A percentile compares a stretch with the other conserved stretches of the same genome.
Evolutionary conservation across 306 rosid species (phyloP).

Genomic region (Cucumis sativus): DNA sequence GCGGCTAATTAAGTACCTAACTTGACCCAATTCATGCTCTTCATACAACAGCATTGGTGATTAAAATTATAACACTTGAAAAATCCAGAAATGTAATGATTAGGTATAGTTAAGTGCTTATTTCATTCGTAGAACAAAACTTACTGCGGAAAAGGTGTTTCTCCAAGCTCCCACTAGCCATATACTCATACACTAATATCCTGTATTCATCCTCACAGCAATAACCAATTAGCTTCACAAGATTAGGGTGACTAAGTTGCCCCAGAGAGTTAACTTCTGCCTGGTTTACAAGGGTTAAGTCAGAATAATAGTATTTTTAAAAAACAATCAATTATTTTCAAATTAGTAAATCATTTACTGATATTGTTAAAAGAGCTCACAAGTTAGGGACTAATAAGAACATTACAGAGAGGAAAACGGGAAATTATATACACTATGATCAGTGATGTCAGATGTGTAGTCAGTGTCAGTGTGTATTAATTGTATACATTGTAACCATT

Average conservation of each 20-base stretch:
- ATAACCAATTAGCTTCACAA: conserved; percentile 89
- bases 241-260: conserved; percentile 80
- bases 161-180: conserved; percentile 96
- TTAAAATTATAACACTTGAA: neutral
- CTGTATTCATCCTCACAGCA: conserved; percentile 96
- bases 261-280: conserved; percentile 93
- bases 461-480: neutral
- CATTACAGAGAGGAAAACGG: neutral
- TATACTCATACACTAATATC: conserved; percentile 81
- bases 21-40: neutral
- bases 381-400: neutral
- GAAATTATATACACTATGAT: neutral
- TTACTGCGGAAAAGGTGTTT: conserved; percentile 94
- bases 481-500: neutral
- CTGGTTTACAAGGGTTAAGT: conserved; percentile 32
- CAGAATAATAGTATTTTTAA: neutral
- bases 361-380: neutral
- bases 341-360: neutral
- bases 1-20: neutral
- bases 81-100: neutral
- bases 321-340: neutral
- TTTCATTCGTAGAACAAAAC: conserved; percentile 6
- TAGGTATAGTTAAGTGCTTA: neutral
- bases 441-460: neutral
- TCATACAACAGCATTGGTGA: neutral